A percentile compares a stretch with the other conserved stretches of the same genome.
phyloP scores from a whole-genome alignment of 768 basidiomycete genomes.

The Cystofilobasidium macerans region DNA sequence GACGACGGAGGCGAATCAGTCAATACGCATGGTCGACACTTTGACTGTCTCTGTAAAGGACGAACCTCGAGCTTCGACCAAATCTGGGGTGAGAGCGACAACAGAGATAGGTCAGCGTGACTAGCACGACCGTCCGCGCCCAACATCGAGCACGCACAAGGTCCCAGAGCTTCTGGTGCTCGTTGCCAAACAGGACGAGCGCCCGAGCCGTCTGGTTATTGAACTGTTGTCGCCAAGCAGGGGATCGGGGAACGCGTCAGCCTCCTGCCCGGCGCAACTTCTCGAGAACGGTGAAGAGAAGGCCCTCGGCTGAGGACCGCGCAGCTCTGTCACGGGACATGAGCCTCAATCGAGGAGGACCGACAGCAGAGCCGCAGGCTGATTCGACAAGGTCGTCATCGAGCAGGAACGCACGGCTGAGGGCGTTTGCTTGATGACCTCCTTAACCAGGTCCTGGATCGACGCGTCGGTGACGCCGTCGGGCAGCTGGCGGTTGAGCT shows the following conservation, averaged over 20 bases:
- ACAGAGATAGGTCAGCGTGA: neutral
- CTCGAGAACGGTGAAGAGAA: too few species aligned
- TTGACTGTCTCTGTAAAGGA: neutral
- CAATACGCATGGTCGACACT: too few species aligned
- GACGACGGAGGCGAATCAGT: neutral
- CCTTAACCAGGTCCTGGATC: constrained; percentile 36
- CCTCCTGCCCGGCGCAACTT: constrained; percentile 24
- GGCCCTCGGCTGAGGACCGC: too few species aligned
- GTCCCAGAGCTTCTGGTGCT: constrained; percentile 36
- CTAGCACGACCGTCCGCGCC: neutral
- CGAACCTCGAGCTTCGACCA: constrained; percentile 2
- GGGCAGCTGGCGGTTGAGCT: constrained; percentile 32
- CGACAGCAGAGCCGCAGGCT: too few species aligned
- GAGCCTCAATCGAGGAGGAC: neutral
- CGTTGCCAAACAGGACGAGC: constrained; percentile 35
- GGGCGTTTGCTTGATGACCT: constrained; percentile 16
- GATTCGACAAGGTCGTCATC: too few species aligned
- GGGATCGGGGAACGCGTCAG: constrained; percentile 34
- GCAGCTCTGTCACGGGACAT: too few species aligned
- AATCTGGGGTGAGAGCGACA: neutral
- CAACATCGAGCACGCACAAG: constrained; percentile 4
- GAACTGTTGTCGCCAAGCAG: neutral
- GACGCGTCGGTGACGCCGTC: constrained; percentile 31
- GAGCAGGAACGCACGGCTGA: neutral
- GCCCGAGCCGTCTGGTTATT: constrained; percentile 39